Base-by-base conservation (phyloP, 495 filamentous ascomycete species). In the Emericellopsis terricola region DNA sequence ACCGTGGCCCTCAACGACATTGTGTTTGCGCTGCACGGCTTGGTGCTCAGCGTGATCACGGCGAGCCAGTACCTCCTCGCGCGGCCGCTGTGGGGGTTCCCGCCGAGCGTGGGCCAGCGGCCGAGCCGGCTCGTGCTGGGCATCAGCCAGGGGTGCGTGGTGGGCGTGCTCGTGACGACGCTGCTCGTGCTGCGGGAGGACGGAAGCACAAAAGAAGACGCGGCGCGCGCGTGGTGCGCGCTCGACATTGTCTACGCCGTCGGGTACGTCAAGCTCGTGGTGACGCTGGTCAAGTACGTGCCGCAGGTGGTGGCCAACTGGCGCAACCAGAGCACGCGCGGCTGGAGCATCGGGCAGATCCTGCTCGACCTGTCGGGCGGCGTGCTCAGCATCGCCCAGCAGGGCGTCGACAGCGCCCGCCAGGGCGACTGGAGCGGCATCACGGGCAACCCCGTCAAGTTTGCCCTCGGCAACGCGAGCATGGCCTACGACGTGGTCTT, bases 1-100 rank as follows among this genome's bases (percentile, higher is more conserved):
- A 93, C 85, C 0, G 86, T 94, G 17, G 71, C 76, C 19, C 71
- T 79, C 51, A 97, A 96, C 48, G 89, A 97, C 51, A 61, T 97
- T 16, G 73, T 74, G 2, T 97, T 94, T 48, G 81, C 81, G 2
- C 46, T 49, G 3, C 86, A 94, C 52, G 86, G 78, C 14, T 56
- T 80, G 9, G 21, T 86, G 0, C 40, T 93, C 14, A 79, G 69
- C 41, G 29, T 64, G 6, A 47, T 94, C 21, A 63, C 69, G 0
- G 74, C 76, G 37, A 73, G 68, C 19, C 85, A 94, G 49, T 74
- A 71, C 36, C 83, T 81, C 42, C 73, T 65, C 49, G 6, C 23
- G 6, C 69, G 74, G 3, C 38, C 50, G 0, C 55, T 80, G 7
- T 93, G 83, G 84, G 78, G 78, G 0, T 83, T 91, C 47, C 63